Percentiles rank a stretch among this genome's conserved stretches.
Conservation (phyloP, 2,329 filamentous ascomycete genomes). For the Penicillium sp. region DNA sequence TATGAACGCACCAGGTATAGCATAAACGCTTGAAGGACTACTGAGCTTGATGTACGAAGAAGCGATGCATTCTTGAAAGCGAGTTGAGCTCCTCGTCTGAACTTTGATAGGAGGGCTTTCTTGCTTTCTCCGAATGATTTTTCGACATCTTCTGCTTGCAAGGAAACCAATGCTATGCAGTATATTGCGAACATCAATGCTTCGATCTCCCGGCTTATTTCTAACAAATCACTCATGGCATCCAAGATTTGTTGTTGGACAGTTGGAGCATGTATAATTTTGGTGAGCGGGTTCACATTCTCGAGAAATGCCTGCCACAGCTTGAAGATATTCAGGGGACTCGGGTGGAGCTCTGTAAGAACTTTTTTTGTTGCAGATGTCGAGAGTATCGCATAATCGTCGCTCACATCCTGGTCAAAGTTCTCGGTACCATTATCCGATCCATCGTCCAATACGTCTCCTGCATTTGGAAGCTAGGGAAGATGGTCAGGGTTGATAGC, state of each 20-base stretch:
- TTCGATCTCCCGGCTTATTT: constrained; percentile 43
- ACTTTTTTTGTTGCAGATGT: neutral
- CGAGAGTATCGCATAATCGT: constrained; percentile 14
- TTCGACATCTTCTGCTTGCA: constrained; percentile 31
- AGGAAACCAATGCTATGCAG: constrained; percentile 41
- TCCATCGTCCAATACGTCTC: constrained; percentile 15
- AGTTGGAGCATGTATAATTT: constrained; percentile 70
- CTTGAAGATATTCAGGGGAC: constrained; percentile 21
- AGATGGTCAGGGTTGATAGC: neutral
- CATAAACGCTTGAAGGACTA: constrained; percentile 47
- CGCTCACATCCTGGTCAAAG: constrained; percentile 7
- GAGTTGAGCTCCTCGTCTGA: constrained; percentile 15
- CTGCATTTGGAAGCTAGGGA: constrained; percentile 18
- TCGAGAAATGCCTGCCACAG: constrained; percentile 27
- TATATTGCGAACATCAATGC: constrained; percentile 68
- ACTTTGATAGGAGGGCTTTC: constrained; percentile 13
- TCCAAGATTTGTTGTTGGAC: constrained; percentile 25
- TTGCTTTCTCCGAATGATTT: constrained; percentile 21
- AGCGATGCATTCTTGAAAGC: constrained; percentile 25
- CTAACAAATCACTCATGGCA: constrained; percentile 17
- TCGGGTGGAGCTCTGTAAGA: constrained; percentile 16
- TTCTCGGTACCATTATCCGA: constrained; percentile 9
- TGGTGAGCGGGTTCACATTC: constrained; percentile 60
- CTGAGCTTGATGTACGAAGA: constrained; percentile 44
- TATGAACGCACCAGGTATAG: constrained; percentile 41